Evolutionary conservation across 305 asterid genomes (phyloP).

Genomic region (Lippia alba): DNA sequence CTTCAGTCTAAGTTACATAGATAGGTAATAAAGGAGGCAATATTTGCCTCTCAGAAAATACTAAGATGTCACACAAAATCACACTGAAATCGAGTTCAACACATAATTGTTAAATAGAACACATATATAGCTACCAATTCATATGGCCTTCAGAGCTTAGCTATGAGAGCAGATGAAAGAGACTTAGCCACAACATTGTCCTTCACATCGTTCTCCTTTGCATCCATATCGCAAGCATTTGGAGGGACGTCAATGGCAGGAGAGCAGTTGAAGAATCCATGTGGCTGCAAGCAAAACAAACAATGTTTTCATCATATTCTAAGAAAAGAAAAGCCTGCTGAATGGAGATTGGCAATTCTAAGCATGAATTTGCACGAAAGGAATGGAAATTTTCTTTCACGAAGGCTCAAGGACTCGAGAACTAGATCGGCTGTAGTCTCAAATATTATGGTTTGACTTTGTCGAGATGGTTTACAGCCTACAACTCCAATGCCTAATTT

Average conservation of each 20-base stretch:
- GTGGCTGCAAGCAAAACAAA: conserved; percentile 52
- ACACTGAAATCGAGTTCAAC: neutral
- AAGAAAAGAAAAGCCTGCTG: neutral
- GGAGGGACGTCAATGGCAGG: conserved; percentile 81
- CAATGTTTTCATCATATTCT: neutral
- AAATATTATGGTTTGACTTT: too few relatives aligned
- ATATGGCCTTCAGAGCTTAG: conserved; percentile 62
- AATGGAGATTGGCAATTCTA: too few relatives aligned
- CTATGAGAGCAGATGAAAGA: conserved; percentile 51
- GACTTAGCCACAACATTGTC: conserved; percentile 57
- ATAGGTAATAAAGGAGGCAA: neutral
- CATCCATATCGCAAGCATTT: conserved; percentile 52
- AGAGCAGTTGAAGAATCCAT: conserved; percentile 80
- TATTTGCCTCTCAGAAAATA: neutral
- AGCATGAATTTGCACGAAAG: too few relatives aligned
- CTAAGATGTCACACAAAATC: neutral
- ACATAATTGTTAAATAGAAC: neutral
- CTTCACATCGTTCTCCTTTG: conserved; percentile 56
- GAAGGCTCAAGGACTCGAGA: too few relatives aligned
- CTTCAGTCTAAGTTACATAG: neutral
- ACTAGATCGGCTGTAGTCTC: too few relatives aligned
- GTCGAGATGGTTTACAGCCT: too few relatives aligned
- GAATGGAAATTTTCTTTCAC: too few relatives aligned
- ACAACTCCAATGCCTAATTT: too few relatives aligned
- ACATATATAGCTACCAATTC: neutral